Base-by-base conservation (phyloP, 805 yeast species). In the Saccharomycopsis malanga region DNA sequence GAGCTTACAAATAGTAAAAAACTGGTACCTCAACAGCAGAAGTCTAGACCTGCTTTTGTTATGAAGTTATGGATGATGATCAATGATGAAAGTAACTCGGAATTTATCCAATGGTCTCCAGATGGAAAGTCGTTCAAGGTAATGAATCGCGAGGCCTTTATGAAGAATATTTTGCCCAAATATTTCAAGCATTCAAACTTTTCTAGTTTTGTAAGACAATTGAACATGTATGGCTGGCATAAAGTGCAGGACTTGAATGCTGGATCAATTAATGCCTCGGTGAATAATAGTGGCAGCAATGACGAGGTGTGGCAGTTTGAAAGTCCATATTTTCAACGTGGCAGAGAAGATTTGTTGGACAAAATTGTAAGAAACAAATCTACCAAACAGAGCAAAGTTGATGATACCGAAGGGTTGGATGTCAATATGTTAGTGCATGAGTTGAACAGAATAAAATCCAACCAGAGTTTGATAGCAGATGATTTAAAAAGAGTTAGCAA, bases 181-280 rank as follows among this genome's bases (percentile, higher is more conserved):
- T 93, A 87, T 67, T 93, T 89, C 72, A 93, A 93, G 63, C 98
- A 93, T 66, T 83, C 86, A 52, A 91, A 93, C 62, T 89, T 93
- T 66, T 94, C 98, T 18, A 81, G 93, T 27, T 93, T 93, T 72
- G 98, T 93, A 14, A 78, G 98, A 53, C 98, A 91, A 62, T 72
- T 91, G 58, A 91, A 91, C 66, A 91, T 93, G 98, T 93, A 93
- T 62, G 98, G 98, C 9, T 93, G 97, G 96, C 98, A 89, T 68
- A 93, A 93, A 65, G 93, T 93, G 3, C 98, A 93, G 65, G 98
- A 93, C 64, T 79, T 89, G 20, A 84, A 68, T 48, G 74, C 83
- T 22, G 97, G 94, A 2, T 74, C 89, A 3, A 65, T 80, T 50
- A 72, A 41, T 21, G n/a, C 44, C 9, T 46, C 17, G 36, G 25